phyloP scores from a whole-genome alignment of 1,284 basidiomycete genomes.

The Fomitiporia mediterranea region DNA sequence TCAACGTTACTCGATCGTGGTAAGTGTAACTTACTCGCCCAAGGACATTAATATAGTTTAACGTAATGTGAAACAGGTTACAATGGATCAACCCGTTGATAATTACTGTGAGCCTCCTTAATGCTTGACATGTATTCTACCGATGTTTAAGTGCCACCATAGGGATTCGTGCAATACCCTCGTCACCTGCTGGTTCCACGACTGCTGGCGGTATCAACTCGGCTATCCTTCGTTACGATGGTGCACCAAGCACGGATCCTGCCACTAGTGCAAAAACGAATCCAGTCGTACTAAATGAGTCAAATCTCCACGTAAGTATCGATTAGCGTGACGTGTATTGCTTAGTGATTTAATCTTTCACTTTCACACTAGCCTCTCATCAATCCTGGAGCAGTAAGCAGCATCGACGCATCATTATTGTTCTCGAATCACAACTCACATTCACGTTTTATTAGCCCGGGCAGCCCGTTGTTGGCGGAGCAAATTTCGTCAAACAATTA shows the following conservation, averaged over 20 bases:
- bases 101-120: conserved; percentile 32
- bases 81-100: conserved; percentile 33
- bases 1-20: conserved; percentile 37
- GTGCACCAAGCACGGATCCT: conserved; percentile 26
- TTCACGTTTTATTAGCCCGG: conserved; percentile 25
- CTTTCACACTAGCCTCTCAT: conserved; percentile 23
- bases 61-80: conserved; percentile 1
- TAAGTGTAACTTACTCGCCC: conserved; percentile 27
- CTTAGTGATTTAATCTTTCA: not conserved
- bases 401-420: not conserved
- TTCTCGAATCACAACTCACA: not conserved
- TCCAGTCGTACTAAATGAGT: conserved; percentile 33
- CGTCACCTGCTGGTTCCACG: conserved; percentile 18
- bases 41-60: no score
- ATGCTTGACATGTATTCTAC: not conserved
- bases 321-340: not conserved
- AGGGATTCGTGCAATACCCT: conserved; percentile 27
- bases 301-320: conserved; percentile 25
- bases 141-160: not conserved
- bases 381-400: conserved; percentile 27
- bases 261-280: conserved; percentile 27
- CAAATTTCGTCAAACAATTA: conserved; percentile 29
- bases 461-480: conserved; percentile 28
- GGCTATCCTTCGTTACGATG: conserved; percentile 31
- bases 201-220: conserved; percentile 26